Evolutionary conservation across 2,329 filamentous ascomycete species (phyloP), one percentile per base, ranked within the genome.

Genomic region (Penicillium sp.): DNA sequence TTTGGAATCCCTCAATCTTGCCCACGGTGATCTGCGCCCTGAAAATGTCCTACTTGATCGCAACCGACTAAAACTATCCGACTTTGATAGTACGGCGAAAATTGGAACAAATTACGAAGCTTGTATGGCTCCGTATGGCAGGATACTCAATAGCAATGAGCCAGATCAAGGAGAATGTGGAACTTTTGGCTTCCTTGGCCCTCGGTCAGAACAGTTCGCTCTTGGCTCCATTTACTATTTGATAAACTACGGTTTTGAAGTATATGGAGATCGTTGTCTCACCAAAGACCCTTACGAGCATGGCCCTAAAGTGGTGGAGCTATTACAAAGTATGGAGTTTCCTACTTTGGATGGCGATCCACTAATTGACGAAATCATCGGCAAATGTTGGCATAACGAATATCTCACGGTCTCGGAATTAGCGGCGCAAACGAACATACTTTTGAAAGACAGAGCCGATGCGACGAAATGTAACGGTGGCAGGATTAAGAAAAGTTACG

Each of bases 151-250:
- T 33, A 47, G 23, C 4, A 58, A 60, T 6, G 62, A 69, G 49
- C 7, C 37, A 23, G 56, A 64, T 27, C 51, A 68, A 49, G 65
- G 64, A 56, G 7, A 15, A 46, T 23, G 33, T 53, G 68, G 66
- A 49, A 62, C 54, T 54, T 49, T 55, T 12, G 67, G 67, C 20
- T 60, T 63, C 7, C 47, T 71, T 35, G 61, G 64, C 26, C 62
- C 69, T 58, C 62, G 66, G 46, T 70, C 69, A 44, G 68, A 72
- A 52, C 67, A 69, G 43, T 72, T 73, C 18, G 65, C 69, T 25
- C 62, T 72, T 4, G 66, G 68, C 40, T 72, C 65, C 1, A 54
- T 73, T n/a, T 72, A 62, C 55, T 73, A 71, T 43, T 45, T 67
- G 4, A 69, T 71, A 29, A 71, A 69, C 51, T 71, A 72, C 37